Evolutionary conservation across 768 basidiomycete genomes (phyloP).

Genomic region (Termitomyces sp.): DNA sequence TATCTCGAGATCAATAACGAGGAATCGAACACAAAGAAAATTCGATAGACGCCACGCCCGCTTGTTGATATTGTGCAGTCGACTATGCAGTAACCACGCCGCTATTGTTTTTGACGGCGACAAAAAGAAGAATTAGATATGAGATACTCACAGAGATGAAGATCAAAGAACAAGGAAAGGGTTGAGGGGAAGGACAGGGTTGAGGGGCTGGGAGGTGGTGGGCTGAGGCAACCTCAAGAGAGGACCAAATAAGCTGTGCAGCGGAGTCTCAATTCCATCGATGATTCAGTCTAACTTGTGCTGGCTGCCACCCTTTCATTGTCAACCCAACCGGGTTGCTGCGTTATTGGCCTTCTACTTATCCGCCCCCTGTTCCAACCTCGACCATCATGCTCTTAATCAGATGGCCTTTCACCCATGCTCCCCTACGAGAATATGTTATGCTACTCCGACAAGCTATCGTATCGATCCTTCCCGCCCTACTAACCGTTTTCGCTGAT

Average conservation of each 20-base stretch:
- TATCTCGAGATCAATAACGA: neutral
- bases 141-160: conserved; percentile 20
- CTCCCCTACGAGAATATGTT: neutral
- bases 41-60: conserved; percentile 15
- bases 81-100: conserved; percentile 11
- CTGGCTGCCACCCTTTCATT: neutral
- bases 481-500: neutral
- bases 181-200: conserved; percentile 12
- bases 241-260: conserved; percentile 41
- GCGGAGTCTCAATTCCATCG: conserved; percentile 44
- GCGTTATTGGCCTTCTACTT: neutral
- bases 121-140: conserved; percentile 8
- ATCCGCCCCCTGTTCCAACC: neutral
- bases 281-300: conserved; percentile 16
- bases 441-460: neutral
- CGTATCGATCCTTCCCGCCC: neutral
- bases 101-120: conserved; percentile 5
- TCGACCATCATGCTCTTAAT: neutral
- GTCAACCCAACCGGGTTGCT: neutral
- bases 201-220: conserved; percentile 22
- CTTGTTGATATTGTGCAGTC: conserved; percentile 10
- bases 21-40: conserved; percentile 1
- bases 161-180: conserved; percentile 2
- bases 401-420: neutral
- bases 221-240: conserved; percentile 26